Conservation (phyloP, 1,284 basidiomycete species). For the Meira nashicola region DNA sequence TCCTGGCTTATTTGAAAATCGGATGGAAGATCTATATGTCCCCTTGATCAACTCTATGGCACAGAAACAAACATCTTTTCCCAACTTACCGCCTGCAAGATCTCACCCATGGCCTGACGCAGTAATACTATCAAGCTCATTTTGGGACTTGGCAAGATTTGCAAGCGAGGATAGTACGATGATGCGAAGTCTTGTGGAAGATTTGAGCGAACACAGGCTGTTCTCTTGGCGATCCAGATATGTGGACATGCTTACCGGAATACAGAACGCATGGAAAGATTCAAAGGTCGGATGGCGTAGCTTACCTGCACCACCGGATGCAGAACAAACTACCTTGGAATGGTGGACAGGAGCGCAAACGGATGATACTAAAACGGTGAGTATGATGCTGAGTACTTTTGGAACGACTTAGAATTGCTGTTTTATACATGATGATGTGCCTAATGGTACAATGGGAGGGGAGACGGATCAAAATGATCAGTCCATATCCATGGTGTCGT, state of each 20-base stretch:
- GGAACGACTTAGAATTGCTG: not conserved
- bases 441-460: not conserved
- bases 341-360: constrained; percentile 26
- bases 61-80: constrained; percentile 13
- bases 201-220: constrained; percentile 47
- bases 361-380: constrained; percentile 18
- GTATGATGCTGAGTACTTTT: constrained; percentile 3
- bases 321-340: constrained; percentile 31
- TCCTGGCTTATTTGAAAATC: constrained; percentile 52
- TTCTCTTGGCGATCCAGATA: constrained; percentile 50
- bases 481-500: constrained; percentile 8
- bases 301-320: constrained; percentile 26
- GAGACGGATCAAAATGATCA: not conserved
- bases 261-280: constrained; percentile 19
- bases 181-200: constrained; percentile 30
- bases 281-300: constrained; percentile 40
- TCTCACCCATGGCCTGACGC: constrained; percentile 47
- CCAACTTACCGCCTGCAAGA: constrained; percentile 30
- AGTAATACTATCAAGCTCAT: constrained; percentile 50
- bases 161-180: constrained; percentile 50
- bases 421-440: not conserved
- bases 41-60: constrained; percentile 41
- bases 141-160: constrained; percentile 54
- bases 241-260: constrained; percentile 41
- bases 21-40: constrained; percentile 47